Base-by-base conservation (phyloP, 2,329 filamentous ascomycete genomes). In the Chaetomium olivaceum region DNA sequence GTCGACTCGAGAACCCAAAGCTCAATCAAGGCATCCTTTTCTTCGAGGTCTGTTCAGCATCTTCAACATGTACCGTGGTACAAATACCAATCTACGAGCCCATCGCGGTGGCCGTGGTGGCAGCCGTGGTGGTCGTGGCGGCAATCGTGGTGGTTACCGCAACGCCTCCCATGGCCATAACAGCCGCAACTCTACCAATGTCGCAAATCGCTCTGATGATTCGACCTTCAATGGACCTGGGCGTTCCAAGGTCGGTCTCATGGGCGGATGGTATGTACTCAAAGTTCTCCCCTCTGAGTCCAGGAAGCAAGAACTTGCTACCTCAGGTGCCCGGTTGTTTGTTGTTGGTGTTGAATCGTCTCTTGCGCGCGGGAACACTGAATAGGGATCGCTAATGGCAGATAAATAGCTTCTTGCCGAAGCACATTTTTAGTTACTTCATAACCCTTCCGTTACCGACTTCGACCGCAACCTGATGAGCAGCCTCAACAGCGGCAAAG, bases 401-500 rank as follows among this genome's bases (percentile, higher is more conserved):
- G 23, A 25, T 39, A 19, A 27, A 23, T 50, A 63, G 61, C n/a
- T 9, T 23, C 39, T 7, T 9, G 12, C 25, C 57, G 12, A 31
- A 46, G n/a, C 21, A 61, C 2, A 50, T 63, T 16, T 54, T 51
- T 11, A 5, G 16, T 16, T 52, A 58, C 31, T 66, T 66, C 58
- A n/a, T n/a, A 54, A 67, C 25, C 58, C 46, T 11, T 58, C 51
- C 6, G 39, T 23, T 5, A 25, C 48, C 2, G 21, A 36, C 51
- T 52, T 5, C 31, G 8, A 56, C 33, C 52, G 27, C 11, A 27
- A 16, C 12, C 27, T 11, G 14, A 9, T 56, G 6, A 27, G 57
- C 39, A 60, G 19, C 57, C 29, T 66, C 50, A 66, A 66, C 51
- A 21, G 21, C 43, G 43, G 61, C 25, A 54, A 61, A 21, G 46